Conservation (phyloP, 129 eudicot species). For the Dittrichia graveolens region DNA sequence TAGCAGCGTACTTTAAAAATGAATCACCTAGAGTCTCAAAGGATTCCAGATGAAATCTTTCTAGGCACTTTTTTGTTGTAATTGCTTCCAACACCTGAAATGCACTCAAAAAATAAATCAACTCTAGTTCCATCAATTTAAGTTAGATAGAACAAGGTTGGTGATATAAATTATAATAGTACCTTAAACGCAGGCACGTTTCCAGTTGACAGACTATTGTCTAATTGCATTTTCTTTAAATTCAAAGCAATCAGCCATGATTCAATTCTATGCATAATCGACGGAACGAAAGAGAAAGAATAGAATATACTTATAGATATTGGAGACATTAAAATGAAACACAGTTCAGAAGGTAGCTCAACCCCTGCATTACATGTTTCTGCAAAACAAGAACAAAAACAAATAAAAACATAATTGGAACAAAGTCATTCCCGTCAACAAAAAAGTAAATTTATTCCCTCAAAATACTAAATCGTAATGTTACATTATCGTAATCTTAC, state of each 20-base stretch:
- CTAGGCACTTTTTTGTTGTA: slow-evolving; percentile 79
- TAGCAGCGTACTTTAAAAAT: slow-evolving; percentile 73
- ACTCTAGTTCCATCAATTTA: not conserved
- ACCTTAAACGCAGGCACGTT: slow-evolving; percentile 64
- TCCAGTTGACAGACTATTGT: slow-evolving; percentile 45
- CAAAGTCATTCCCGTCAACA: not conserved
- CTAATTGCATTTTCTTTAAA: slow-evolving; percentile 54
- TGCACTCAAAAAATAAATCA: not conserved
- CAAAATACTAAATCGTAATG: not conserved
- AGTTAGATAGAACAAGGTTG: not conserved
- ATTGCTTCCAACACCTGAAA: slow-evolving; percentile 80
- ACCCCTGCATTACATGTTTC: slow-evolving; percentile 55
- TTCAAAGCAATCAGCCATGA: slow-evolving; percentile 65
- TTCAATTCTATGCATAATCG: slow-evolving; percentile 84
- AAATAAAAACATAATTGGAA: slow-evolving; percentile 1
- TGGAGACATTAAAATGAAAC: slow-evolving; percentile 73
- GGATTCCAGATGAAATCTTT: slow-evolving; percentile 72
- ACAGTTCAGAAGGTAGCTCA: slow-evolving; percentile 87
- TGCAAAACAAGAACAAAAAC: slow-evolving; percentile 36
- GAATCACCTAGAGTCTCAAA: slow-evolving; percentile 95
- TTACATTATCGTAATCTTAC: not conserved
- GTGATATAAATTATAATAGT: not conserved
- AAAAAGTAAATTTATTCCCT: not conserved
- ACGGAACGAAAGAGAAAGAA: slow-evolving; percentile 72
- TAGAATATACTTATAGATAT: slow-evolving; percentile 56